Base-by-base conservation (phyloP, 345 rosid species). In the Populus alba region DNA sequence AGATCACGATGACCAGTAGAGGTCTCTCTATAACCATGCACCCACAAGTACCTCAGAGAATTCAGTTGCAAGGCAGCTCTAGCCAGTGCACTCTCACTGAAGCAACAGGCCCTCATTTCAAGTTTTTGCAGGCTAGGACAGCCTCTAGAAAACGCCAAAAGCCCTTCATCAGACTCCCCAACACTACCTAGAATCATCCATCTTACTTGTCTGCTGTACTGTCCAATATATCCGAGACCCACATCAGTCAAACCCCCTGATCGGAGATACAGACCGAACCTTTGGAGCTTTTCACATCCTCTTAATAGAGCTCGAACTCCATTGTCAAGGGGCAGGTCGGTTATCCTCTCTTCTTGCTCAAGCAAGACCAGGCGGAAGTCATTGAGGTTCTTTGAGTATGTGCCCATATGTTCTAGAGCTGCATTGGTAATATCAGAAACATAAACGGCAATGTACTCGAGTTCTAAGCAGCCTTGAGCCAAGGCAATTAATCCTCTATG, bases 161-260 rank as follows among this genome's bases (percentile, higher is more conserved):
- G 80, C 55, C 99, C 99, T 3, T 74, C 86, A 43, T 97, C 99
- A 16, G 95, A 76, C 67, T 87, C 92, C 16, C 99, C 99, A 17
- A 92, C 96, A 76, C 80, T 87, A 38, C 98, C 97, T 20, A 96
- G 86, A 37, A 94, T 91, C 98, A 94, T 97, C 98, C 98, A 97
- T 76, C 93, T 91, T 38, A 97, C 91, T 29, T 92, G 90, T 67
- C 71, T 84, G 79, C 98, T 91, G 76, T 94, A 91, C 78, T 66
- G 83, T 53, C 97, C 98, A 29, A 97, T 77, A 74, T 92, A 97
- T 51, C 90, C 70, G 39, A 97, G 92, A 6, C 98, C 99, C n/a
- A 84, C 75, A 82, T 97, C 94, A 0, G 99, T 90, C 77, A 94
- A 82, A 6, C 93, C 97, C 2, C 98, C 98, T 17, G 80, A 92